Conservation (phyloP, 257 asterid genomes). For the Scutellaria baicalensis region DNA sequence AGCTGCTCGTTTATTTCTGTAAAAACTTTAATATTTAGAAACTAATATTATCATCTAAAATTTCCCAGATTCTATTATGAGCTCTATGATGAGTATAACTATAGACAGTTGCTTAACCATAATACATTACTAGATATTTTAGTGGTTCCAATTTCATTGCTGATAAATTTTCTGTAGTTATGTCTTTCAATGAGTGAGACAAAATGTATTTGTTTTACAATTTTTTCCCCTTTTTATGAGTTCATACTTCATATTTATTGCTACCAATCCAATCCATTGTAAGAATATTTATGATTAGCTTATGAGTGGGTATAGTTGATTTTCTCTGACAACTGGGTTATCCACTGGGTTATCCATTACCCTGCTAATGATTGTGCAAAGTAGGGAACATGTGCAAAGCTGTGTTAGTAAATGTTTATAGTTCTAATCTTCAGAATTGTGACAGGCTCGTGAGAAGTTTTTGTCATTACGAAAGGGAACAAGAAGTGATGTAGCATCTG, state of each 20-base stretch:
- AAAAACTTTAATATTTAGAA: neutral
- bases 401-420: constrained; percentile 1
- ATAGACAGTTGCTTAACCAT: neutral
- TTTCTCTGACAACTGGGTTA: neutral
- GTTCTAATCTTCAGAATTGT: constrained; percentile 12
- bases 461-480: constrained; percentile 92
- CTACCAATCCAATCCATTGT: neutral
- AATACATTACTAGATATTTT: neutral
- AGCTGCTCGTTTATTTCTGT: neutral
- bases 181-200: neutral
- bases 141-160: neutral
- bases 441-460: constrained; percentile 95
- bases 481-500: constrained; percentile 70
- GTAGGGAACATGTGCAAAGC: neutral
- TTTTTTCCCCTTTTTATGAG: neutral
- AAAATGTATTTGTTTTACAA: neutral
- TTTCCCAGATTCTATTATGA: neutral
- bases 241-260: neutral
- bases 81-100: neutral
- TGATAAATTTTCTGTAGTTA: neutral
- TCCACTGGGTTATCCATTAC: neutral
- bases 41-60: neutral
- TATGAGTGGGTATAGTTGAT: neutral
- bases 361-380: neutral
- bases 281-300: neutral